Percentiles rank a stretch among this genome's conserved stretches.
phyloP scores from a whole-genome alignment of 768 basidiomycete species.

The Boletus subparvulus region DNA sequence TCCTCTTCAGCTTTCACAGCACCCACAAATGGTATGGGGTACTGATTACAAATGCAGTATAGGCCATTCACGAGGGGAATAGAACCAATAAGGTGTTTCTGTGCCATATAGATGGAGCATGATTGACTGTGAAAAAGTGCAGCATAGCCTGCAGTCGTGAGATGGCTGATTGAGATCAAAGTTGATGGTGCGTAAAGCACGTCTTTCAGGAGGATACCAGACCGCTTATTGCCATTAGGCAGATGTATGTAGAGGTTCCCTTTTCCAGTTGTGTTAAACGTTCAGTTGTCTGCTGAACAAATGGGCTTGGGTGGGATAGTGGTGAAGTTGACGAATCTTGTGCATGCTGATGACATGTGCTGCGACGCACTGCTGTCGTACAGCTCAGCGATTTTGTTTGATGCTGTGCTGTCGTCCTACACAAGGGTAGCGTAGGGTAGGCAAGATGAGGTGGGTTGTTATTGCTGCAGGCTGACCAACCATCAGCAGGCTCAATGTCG shows the following conservation, averaged over 20 bases:
- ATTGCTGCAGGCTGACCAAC: too few relatives aligned
- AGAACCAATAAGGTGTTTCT: not conserved
- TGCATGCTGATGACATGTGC: not conserved
- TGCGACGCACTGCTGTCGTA: not conserved
- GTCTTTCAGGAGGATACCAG: not conserved
- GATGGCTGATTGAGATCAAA: slow-evolving; percentile 1
- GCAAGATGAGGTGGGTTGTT: too few relatives aligned
- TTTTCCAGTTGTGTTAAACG: not conserved
- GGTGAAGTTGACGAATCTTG: not conserved
- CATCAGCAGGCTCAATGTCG: too few relatives aligned
- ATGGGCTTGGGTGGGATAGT: not conserved
- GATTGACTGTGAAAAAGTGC: not conserved
- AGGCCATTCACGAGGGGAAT: not conserved
- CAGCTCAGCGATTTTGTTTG: too few relatives aligned
- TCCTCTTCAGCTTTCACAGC: not conserved
- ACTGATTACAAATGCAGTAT: not conserved
- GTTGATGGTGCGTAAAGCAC: not conserved
- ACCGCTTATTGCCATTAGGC: not conserved
- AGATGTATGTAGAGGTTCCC: not conserved
- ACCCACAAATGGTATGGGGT: not conserved
- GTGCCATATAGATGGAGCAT: not conserved
- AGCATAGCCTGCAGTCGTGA: not conserved
- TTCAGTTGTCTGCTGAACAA: not conserved
- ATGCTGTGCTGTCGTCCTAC: too few relatives aligned
- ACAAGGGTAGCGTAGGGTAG: too few relatives aligned